Conservation (phyloP, 108 stramenopile species). For the Skeletonema grethae region DNA sequence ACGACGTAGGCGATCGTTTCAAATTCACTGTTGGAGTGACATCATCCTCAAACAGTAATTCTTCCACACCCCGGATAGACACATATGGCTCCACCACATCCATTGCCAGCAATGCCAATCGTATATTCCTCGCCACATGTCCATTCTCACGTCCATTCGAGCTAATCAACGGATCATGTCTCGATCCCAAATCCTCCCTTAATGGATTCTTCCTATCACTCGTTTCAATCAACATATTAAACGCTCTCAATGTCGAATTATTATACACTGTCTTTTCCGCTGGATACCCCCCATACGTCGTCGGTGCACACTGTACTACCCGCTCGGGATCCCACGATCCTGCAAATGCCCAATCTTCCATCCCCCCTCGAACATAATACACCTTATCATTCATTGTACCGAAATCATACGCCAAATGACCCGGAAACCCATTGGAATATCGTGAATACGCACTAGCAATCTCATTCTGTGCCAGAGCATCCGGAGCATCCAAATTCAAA, state of each 20-base stretch:
- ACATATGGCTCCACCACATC: slow-evolving; percentile 89
- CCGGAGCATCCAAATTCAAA: slow-evolving; percentile 51
- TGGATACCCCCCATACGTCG: slow-evolving; percentile 60
- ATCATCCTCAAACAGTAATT: slow-evolving; percentile 44
- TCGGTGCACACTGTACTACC: slow-evolving; percentile 65
- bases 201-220: slow-evolving; percentile 73
- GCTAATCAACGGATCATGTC: slow-evolving; percentile 54
- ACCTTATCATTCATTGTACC: slow-evolving; percentile 88
- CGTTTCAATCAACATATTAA: slow-evolving; percentile 93
- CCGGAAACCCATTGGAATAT: slow-evolving; percentile 53
- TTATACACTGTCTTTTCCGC: slow-evolving; percentile 66
- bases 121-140: slow-evolving; percentile 83
- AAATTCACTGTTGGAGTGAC: slow-evolving; percentile 36
- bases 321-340: slow-evolving; percentile 88
- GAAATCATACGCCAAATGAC: slow-evolving; percentile 48
- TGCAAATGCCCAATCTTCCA: slow-evolving; percentile 97
- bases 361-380: slow-evolving; percentile 96
- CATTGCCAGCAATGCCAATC: slow-evolving; percentile 63
- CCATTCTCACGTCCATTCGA: slow-evolving; percentile 62
- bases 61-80: slow-evolving; percentile 36
- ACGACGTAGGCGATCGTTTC: slow-evolving; percentile 25
- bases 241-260: slow-evolving; percentile 77
- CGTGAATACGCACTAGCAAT: slow-evolving; percentile 50
- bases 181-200: slow-evolving; percentile 60
- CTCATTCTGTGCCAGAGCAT: slow-evolving; percentile 53